Base-by-base conservation (phyloP, 2,329 filamentous ascomycete species). In the Ophiostoma sp. region DNA sequence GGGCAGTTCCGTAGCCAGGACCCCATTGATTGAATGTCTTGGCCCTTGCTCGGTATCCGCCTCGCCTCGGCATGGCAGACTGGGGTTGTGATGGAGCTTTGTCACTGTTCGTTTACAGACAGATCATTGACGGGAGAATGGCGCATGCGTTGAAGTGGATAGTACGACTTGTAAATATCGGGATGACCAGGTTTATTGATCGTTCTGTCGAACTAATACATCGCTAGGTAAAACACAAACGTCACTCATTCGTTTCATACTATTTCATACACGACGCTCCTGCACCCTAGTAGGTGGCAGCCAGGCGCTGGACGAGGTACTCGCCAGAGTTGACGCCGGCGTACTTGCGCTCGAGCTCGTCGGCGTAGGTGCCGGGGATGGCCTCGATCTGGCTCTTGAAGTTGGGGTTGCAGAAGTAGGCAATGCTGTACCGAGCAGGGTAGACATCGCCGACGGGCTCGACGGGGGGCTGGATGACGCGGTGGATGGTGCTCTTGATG, bases 371-470 rank as follows among this genome's bases (percentile, higher is more conserved):
- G 0, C 91, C 90, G 0, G 92, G 92, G 62, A 96, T 86, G 1
- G 89, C 91, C 73, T 95, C 90, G 72, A 96, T 96, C 68, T 85
- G 80, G 72, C 83, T 85, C 70, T 90, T 85, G 75, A 87, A 89
- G 75, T 96, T 93, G 8, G 92, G 92, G 73, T 96, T 94, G 81
- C 92, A 96, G 76, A 96, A 96, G 79, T 96, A 96, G 3, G 84
- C 86, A 63, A 97, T 89, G 74, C 90, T 94, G 75, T 97, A 97
- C 52, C 90, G 83, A 0, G 92, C 83, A 1, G 92, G 92, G 76
- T 96, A 89, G 52, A 81, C 79, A 16, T 82, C 83, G 7, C 79
- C 79, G 3, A 79, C 81, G 45, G 70, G 55, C n/a, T 18, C 12
- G 16, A 27, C 69, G 0, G 91, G 90, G 1, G 93, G 93, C 79